Base-by-base conservation (phyloP, 2,329 filamentous ascomycete genomes). In the Monilinia aucupariae region DNA sequence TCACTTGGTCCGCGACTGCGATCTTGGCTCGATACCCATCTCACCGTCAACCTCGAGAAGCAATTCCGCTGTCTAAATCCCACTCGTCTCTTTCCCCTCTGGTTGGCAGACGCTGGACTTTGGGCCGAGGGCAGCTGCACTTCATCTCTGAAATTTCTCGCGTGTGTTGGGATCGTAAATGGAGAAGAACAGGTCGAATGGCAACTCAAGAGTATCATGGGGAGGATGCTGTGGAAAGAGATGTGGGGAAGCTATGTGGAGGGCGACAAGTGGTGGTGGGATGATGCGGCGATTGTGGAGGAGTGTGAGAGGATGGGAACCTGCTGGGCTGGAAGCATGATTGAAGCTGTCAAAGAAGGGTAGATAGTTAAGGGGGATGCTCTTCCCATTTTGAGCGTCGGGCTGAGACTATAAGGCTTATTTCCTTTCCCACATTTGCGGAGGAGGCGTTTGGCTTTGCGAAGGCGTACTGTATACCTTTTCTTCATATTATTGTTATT, bases 31-130 rank as follows among this genome's bases (percentile, higher is more conserved):
- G 83, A 87, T 50, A 78, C 82, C 4, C 78, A 87, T 59, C 76
- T 90, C 0, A 72, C 87, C 2, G 72, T 82, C 8, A 86, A 85
- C 63, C 74, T 90, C 0, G 82, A 86, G 69, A 77, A 78, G 27
- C 76, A 80, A 20, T 86, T 83, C 62, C 80, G 83, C 10, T 88
- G 85, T 68, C 80, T 79, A 6, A 84, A 81, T 60, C 87, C 87
- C 0, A 83, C 79, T 45, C 78, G 78, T 12, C 74, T 84, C 2
- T 81, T 90, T 49, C 82, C 85, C 0, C 74, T 78, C 34, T 87
- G 85, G 82, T 76, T 89, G 20, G 77, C 76, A 0, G 80, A 84
- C 32, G 83, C 81, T 1, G 78, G 78, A 79, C 87, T 63, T 74
- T 80, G 20, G 77, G 79, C 2, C 1, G 66, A 70, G 56, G 70